Percentiles rank a stretch among this genome's conserved stretches.
Conservation (phyloP, 495 filamentous ascomycete species). For the Cenococcum geophilum region DNA sequence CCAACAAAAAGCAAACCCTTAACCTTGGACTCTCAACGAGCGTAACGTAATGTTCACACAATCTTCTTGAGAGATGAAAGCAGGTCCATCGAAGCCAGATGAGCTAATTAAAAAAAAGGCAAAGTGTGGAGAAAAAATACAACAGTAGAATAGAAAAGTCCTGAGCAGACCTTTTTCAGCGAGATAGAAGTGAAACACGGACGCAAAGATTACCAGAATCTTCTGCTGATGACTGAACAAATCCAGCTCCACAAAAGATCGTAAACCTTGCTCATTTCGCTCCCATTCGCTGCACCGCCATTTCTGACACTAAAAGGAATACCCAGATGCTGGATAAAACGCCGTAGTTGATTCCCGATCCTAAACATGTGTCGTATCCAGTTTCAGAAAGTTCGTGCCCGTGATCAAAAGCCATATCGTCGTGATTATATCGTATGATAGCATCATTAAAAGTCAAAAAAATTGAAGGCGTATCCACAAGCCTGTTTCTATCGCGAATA, state of each 20-base stretch:
- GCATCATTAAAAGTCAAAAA: conserved; percentile 18
- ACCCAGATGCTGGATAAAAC: background rate
- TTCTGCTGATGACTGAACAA: background rate
- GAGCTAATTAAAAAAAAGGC: background rate
- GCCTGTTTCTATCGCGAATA: conserved; percentile 45
- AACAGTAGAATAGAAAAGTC: background rate
- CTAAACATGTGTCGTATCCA: background rate
- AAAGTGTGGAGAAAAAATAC: background rate
- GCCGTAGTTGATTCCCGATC: background rate
- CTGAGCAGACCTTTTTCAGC: background rate
- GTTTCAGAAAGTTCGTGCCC: background rate
- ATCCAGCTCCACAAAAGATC: background rate
- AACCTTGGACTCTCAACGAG: no score
- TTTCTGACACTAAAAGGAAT: background rate
- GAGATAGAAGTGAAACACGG: background rate
- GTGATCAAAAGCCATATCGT: background rate
- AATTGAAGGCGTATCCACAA: background rate
- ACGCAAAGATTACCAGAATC: background rate
- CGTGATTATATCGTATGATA: conserved; percentile 19
- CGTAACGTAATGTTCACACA: no score
- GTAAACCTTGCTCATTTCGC: background rate
- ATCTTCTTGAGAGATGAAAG: no score
- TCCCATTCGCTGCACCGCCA: background rate
- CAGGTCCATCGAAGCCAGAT: background rate
- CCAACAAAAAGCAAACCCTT: no score